Percentiles rank a stretch among this genome's conserved stretches.
These are phyloP conservation scores for Pseudogymnoascus sp. DNA, from an alignment of 2,329 filamentous ascomycete genomes.

Conservation along the genomic window DNA sequence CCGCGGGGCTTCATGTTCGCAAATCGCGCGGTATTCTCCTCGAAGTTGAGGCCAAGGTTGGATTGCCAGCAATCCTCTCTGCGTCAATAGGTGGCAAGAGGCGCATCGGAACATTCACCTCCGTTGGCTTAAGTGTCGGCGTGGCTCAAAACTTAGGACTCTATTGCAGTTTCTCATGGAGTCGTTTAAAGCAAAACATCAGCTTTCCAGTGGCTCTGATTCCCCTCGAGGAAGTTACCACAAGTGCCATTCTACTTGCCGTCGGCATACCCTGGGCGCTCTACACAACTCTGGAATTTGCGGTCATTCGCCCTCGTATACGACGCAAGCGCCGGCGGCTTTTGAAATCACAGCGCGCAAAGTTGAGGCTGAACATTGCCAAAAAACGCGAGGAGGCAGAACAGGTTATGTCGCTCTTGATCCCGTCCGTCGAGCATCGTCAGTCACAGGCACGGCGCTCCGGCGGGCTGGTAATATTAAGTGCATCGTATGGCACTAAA, in stretches of 20 bases:
- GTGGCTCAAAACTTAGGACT: conserved; percentile 30
- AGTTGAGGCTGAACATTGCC: conserved; percentile 30
- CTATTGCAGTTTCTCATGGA: conserved; percentile 33
- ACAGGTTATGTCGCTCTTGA: conserved; percentile 34
- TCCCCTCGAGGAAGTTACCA: conserved; percentile 28
- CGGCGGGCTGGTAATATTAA: conserved; percentile 32
- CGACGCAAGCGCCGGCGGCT: conserved; percentile 29
- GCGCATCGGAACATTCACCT: conserved; percentile 31
- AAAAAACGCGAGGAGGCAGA: conserved; percentile 31
- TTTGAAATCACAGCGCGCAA: conserved; percentile 30
- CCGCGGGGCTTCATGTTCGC: conserved; percentile 21
- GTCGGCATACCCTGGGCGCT: conserved; percentile 32
- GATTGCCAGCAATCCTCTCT: conserved; percentile 24
- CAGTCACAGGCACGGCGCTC: conserved; percentile 30
- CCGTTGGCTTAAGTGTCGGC: conserved; percentile 33
- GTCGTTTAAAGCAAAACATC: conserved; percentile 33
- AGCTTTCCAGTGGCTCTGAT: conserved; percentile 33
- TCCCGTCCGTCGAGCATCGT: conserved; percentile 31
- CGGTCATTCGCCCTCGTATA: conserved; percentile 32
- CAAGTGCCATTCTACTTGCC: conserved; percentile 30
- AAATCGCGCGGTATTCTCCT: conserved; percentile 18
- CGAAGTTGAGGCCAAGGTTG: conserved; percentile 26
- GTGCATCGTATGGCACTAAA: conserved; percentile 33
- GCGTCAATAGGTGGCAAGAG: conserved; percentile 32
- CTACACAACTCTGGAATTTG: conserved; percentile 36